These are phyloP conservation scores for Hymenoscyphus repandus DNA, from an alignment of 2,329 filamentous ascomycete genomes.

Conservation along the genomic window DNA sequence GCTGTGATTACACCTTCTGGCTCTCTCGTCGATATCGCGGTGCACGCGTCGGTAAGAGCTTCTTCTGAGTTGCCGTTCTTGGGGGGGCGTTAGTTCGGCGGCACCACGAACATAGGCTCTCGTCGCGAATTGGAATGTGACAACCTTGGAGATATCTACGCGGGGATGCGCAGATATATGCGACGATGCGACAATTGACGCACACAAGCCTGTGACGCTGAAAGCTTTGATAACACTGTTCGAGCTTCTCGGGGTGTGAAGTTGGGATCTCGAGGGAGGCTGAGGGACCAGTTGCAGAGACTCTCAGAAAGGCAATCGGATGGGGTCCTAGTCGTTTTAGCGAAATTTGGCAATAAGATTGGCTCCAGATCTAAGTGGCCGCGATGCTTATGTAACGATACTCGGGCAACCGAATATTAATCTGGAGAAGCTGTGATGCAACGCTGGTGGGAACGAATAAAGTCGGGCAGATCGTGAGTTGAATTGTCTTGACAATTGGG, in stretches of 20 bases:
- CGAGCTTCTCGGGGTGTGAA: conserved; percentile 13
- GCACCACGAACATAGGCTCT: conserved; percentile 10
- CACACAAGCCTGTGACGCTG: conserved; percentile 11
- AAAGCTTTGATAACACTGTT: conserved; percentile 13
- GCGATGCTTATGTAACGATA: background rate
- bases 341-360: conserved; percentile 14
- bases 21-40: conserved; percentile 9
- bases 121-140: conserved; percentile 14
- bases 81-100: conserved; percentile 14
- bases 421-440: too few species aligned
- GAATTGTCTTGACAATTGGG: background rate
- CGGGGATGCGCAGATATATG: conserved; percentile 8
- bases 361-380: background rate
- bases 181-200: conserved; percentile 21
- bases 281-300: conserved; percentile 4
- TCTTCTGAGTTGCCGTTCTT: conserved; percentile 2
- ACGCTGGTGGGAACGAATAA: too few species aligned
- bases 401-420: background rate
- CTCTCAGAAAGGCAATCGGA: conserved; percentile 1
- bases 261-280: conserved; percentile 13
- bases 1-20: conserved; percentile 7
- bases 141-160: conserved; percentile 4
- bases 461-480: too few species aligned
- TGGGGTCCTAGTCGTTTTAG: conserved; percentile 8
- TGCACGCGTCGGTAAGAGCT: conserved; percentile 18